phyloP scores from a whole-genome alignment of 2,329 filamentous ascomycete genomes.

The Juglanconis juglandina region DNA sequence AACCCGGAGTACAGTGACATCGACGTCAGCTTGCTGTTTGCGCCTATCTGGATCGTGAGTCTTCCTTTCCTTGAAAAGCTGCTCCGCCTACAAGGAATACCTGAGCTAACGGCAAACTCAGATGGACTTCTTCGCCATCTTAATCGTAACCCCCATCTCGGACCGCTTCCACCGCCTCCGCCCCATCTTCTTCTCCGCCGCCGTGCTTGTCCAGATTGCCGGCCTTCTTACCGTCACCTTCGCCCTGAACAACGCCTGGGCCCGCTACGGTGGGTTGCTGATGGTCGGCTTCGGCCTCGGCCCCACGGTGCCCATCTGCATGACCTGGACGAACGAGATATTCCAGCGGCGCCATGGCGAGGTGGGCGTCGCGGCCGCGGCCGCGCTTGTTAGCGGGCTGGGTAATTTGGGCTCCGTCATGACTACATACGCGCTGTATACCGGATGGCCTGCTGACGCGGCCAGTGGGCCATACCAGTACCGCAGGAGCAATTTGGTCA shows the following conservation, averaged over 20 bases:
- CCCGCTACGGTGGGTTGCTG: constrained; percentile 81
- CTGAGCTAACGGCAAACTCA: constrained; percentile 26
- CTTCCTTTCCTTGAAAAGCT: neutral
- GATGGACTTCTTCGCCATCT: constrained; percentile 86
- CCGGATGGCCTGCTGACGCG: constrained; percentile 77
- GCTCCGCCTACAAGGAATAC: neutral
- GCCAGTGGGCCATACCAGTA: constrained; percentile 66
- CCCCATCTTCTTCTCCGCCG: constrained; percentile 75
- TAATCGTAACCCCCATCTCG: constrained; percentile 79
- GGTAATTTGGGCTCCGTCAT: constrained; percentile 83
- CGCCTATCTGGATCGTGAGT: constrained; percentile 86
- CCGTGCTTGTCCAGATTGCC: constrained; percentile 74
- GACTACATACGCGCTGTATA: constrained; percentile 86
- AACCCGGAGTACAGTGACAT: constrained; percentile 70
- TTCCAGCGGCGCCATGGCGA: constrained; percentile 88
- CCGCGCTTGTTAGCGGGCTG: constrained; percentile 79
- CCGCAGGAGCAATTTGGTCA: constrained; percentile 78
- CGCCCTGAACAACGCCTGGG: constrained; percentile 68
- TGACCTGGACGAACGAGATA: constrained; percentile 89
- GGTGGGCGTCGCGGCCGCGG: constrained; percentile 82
- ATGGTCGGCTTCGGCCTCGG: constrained; percentile 88
- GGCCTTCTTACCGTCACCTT: constrained; percentile 79
- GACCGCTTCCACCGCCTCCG: constrained; percentile 82
- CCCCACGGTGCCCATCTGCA: constrained; percentile 86
- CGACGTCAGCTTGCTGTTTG: constrained; percentile 76